phyloP scores from a whole-genome alignment of 176 grass and related monocot species.

The Lolium multiflorum region DNA sequence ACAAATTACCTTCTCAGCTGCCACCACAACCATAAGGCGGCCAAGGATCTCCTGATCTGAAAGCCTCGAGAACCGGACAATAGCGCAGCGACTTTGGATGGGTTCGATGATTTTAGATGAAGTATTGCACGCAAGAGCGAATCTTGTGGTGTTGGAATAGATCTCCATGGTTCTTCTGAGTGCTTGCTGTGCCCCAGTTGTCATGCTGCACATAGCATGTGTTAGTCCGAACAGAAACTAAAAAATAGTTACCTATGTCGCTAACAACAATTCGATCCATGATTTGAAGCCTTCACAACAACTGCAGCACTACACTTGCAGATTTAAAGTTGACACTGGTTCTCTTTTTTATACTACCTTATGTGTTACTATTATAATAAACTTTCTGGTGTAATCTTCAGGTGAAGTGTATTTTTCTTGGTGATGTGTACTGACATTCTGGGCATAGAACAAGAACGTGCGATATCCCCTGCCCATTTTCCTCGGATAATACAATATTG shows the following conservation, averaged over 20 bases:
- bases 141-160: slow-evolving; percentile 95
- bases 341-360: not conserved
- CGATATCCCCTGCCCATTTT: not conserved
- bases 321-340: not conserved
- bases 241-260: not conserved
- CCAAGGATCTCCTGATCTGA: slow-evolving; percentile 93
- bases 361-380: not conserved
- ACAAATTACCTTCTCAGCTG: slow-evolving; percentile 82
- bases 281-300: not conserved
- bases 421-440: not conserved
- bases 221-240: slow-evolving; percentile 16
- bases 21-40: slow-evolving; percentile 88
- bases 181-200: slow-evolving; percentile 93
- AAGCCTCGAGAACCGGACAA: slow-evolving; percentile 91
- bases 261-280: not conserved
- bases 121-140: slow-evolving; percentile 93
- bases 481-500: not conserved
- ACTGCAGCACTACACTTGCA: not conserved
- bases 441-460: not conserved
- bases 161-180: slow-evolving; percentile 99
- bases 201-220: slow-evolving; percentile 70
- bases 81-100: slow-evolving; percentile 96
- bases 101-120: slow-evolving; percentile 99
- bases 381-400: not conserved
- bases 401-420: not conserved